Evolutionary conservation across 2,329 filamentous ascomycete genomes (phyloP).

Genomic region (Arthrocladium fulminans): DNA sequence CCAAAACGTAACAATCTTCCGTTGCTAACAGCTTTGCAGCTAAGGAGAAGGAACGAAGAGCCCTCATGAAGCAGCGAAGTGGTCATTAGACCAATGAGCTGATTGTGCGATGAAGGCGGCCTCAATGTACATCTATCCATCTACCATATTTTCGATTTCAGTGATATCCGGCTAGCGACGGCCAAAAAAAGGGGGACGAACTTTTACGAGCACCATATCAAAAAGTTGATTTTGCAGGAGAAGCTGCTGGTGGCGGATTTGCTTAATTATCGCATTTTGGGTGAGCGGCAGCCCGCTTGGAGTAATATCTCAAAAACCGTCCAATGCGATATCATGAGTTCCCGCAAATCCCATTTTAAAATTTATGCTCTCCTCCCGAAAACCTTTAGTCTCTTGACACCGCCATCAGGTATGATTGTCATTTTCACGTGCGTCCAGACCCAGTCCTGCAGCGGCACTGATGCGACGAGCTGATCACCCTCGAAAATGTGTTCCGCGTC

Average conservation of each 20-base stretch:
- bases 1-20: slow-evolving; percentile 3
- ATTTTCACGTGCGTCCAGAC: slow-evolving; percentile 77
- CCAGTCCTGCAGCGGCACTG: slow-evolving; percentile 62
- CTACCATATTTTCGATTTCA: neutral
- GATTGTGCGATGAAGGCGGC: neutral
- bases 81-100: slow-evolving; percentile 15
- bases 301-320: too few species aligned
- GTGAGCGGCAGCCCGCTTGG: neutral
- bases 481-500: slow-evolving; percentile 36
- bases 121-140: neutral
- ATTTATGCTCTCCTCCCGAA: slow-evolving; percentile 52
- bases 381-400: slow-evolving; percentile 77
- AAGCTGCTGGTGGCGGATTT: neutral
- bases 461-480: slow-evolving; percentile 26
- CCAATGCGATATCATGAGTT: too few species aligned
- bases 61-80: slow-evolving; percentile 57
- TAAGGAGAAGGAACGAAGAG: slow-evolving; percentile 59
- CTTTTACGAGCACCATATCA: neutral
- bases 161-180: neutral
- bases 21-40: slow-evolving; percentile 34
- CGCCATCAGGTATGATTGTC: slow-evolving; percentile 86
- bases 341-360: too few species aligned
- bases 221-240: neutral
- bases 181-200: neutral
- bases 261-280: neutral